Base-by-base conservation (phyloP, 768 basidiomycete species). In the Xerocomellus amylosporus region DNA sequence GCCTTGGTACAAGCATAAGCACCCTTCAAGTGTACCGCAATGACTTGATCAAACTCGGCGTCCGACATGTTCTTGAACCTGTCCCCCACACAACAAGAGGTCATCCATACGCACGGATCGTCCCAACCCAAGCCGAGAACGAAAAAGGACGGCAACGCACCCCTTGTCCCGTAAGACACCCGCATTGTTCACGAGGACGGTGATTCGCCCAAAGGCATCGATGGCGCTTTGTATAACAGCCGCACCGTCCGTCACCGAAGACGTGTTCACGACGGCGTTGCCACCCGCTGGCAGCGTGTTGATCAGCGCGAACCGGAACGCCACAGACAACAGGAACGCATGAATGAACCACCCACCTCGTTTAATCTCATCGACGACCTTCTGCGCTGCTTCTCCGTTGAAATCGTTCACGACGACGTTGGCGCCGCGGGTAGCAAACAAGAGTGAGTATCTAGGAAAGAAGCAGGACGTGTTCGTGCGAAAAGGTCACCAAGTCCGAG, bases 51-150 rank as follows among this genome's bases (percentile, higher is more conserved):
- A 82, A 90, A 96, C 63, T 98, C 95, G 66, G 86, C 81, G 71
- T 98, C 95, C 0, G 91, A 78, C 93, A 99, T 97, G 73, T 94
- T 97, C 79, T 92, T 96, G 80, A 99, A 94, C 19, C 90, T 93
- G 59, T 8, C 1, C 17, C 19, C n/a, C 28, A 44, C 48, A 38
- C 42, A 42, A 34, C 26, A 4, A 41, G n/a, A 31, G 3, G 28
- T 46, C 37, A 24, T 14, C 15, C 22, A 26, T 14, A 15, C 12
- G n/a, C 30, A 17, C 12, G 31, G 15, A n/a, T 17, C 15, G 1
- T 30, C n/a, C 5, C 15, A 28, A 9, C 19, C 6, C 6, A 20
- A 17, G 24, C 22, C 34, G 5, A 30, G 26, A 28, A 28, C 26
- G 26, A 28, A 26, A 26, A 28, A 28, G 8, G 28, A 44, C 10